Conservation (phyloP, 352 stramenopile genomes). For the Pythium phragmiticola region DNA sequence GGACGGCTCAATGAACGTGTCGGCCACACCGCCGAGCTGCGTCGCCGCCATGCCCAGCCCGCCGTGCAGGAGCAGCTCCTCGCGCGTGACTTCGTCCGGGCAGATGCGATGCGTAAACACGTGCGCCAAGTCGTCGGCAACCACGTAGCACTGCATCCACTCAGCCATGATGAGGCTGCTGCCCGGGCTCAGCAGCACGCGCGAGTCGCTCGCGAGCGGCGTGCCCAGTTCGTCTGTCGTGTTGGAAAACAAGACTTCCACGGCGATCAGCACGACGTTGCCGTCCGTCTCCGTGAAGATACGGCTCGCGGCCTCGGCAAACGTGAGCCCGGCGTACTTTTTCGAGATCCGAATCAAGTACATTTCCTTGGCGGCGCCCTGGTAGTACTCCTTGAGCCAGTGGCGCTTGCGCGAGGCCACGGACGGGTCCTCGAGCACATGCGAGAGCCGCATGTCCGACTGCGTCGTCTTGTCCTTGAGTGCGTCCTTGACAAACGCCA, state of each 20-base stretch:
- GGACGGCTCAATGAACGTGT: slow-evolving; percentile 50
- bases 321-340: slow-evolving; percentile 70
- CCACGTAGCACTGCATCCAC: slow-evolving; percentile 85
- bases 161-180: slow-evolving; percentile 71
- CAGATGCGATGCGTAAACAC: slow-evolving; percentile 58
- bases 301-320: slow-evolving; percentile 50
- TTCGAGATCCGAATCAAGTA: slow-evolving; percentile 82
- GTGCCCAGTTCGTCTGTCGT: slow-evolving; percentile 30
- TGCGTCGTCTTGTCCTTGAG: slow-evolving; percentile 20
- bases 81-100: slow-evolving; percentile 38
- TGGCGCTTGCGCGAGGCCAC: slow-evolving; percentile 15
- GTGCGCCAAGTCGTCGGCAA: slow-evolving; percentile 75
- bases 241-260: slow-evolving; percentile 67
- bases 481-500: slow-evolving; percentile 29
- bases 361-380: slow-evolving; percentile 80
- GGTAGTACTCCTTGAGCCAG: slow-evolving; percentile 79
- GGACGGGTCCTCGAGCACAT: slow-evolving; percentile 3
- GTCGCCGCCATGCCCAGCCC: slow-evolving; percentile 32
- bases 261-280: slow-evolving; percentile 73
- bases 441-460: slow-evolving; percentile 16
- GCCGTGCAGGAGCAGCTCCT: slow-evolving; percentile 40
- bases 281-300: slow-evolving; percentile 72
- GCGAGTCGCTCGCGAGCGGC: slow-evolving; percentile 38
- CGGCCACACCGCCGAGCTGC: slow-evolving; percentile 40
- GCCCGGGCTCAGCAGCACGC: slow-evolving; percentile 76